Conservation (phyloP, 805 yeast species). For the Saccharomyces jurei region DNA sequence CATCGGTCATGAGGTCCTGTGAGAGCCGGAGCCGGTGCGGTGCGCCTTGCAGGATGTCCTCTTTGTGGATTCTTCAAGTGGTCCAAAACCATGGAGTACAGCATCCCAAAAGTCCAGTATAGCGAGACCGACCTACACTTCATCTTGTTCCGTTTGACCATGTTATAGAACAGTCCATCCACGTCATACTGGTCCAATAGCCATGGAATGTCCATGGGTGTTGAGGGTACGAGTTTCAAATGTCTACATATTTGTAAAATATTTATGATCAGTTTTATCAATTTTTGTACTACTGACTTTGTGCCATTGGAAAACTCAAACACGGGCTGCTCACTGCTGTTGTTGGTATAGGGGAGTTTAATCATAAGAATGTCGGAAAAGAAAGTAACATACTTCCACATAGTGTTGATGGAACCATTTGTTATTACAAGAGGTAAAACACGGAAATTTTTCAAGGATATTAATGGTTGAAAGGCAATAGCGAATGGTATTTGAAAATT, state of each 20-base stretch:
- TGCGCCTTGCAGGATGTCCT: neutral
- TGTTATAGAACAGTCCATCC: constrained; percentile 22
- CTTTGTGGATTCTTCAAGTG: neutral
- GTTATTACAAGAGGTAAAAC: constrained; percentile 16
- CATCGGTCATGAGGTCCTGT: neutral
- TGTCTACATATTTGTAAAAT: constrained; percentile 12
- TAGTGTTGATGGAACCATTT: constrained; percentile 15
- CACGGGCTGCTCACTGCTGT: neutral
- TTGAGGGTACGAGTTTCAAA: constrained; percentile 11
- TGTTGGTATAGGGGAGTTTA: constrained; percentile 10
- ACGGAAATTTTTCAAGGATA: constrained; percentile 18
- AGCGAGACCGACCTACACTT: constrained; percentile 8
- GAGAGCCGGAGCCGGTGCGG: neutral
- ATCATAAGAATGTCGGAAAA: constrained; percentile 10
- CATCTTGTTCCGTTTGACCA: constrained; percentile 8
- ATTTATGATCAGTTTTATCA: constrained; percentile 14
- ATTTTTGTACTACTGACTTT: constrained; percentile 9
- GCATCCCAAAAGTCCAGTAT: constrained; percentile 10
- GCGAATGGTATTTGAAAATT: constrained; percentile 20
- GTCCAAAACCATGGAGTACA: neutral
- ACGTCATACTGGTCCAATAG: constrained; percentile 21
- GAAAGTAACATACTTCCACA: constrained; percentile 15
- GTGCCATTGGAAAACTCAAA: constrained; percentile 1
- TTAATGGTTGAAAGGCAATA: constrained; percentile 20
- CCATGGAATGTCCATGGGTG: constrained; percentile 13